Evolutionary conservation across 2,329 filamentous ascomycete species (phyloP).

Genomic region (Aspergillus ustus): DNA sequence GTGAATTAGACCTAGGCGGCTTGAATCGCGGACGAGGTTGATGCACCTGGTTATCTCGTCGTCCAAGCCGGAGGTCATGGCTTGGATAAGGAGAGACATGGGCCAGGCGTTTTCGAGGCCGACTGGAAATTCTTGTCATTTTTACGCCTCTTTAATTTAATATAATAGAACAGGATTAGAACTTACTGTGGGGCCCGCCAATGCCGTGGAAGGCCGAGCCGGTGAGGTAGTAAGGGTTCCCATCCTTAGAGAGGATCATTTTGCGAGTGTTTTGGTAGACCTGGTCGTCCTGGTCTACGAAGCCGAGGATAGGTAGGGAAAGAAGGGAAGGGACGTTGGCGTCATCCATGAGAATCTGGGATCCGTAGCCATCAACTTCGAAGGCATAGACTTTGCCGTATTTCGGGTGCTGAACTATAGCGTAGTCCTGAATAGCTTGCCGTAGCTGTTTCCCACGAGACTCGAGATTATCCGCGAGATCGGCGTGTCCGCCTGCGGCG

Average conservation of each 20-base stretch:
- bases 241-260: conserved; percentile 73
- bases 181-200: conserved; percentile 71
- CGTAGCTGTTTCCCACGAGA: conserved; percentile 68
- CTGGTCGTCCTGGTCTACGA: conserved; percentile 61
- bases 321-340: conserved; percentile 68
- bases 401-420: conserved; percentile 60
- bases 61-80: conserved; percentile 84
- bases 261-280: conserved; percentile 87
- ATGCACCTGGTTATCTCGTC: conserved; percentile 76
- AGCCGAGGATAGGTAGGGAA: conserved; percentile 63
- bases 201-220: conserved; percentile 83
- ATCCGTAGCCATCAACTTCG: conserved; percentile 69
- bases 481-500: conserved; percentile 58
- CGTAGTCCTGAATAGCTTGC: conserved; percentile 82
- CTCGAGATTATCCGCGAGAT: conserved; percentile 55
- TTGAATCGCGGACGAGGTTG: conserved; percentile 73
- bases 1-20: conserved; percentile 80
- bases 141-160: conserved; percentile 8
- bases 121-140: conserved; percentile 60
- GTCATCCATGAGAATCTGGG: conserved; percentile 67
- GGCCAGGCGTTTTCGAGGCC: conserved; percentile 94
- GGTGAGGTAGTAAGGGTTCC: conserved; percentile 87
- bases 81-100: conserved; percentile 91
- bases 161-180: neutral
- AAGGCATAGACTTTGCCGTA: conserved; percentile 67